These are phyloP conservation scores for Amaranthus cruentus DNA, from an alignment of 148 eudicot genomes.

Conservation along the genomic window DNA sequence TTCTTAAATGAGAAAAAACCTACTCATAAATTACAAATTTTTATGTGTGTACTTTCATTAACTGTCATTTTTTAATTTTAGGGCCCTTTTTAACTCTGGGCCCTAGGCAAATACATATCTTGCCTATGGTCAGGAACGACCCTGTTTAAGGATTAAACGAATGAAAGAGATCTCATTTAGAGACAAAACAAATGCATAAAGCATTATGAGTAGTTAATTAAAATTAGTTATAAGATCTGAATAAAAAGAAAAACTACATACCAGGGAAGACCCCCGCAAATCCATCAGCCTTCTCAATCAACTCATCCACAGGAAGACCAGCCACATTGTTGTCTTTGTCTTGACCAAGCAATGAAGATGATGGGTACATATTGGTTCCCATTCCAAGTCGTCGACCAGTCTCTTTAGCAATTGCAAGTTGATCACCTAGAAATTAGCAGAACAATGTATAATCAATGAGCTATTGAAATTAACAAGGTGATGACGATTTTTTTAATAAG, in stretches of 20 bases:
- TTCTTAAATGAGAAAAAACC: too few species aligned
- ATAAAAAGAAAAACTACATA: slow-evolving; percentile 13
- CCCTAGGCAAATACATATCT: too few species aligned
- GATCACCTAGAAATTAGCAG: slow-evolving; percentile 37
- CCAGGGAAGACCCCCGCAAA: slow-evolving; percentile 67
- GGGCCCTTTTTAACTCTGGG: too few species aligned
- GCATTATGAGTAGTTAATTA: background rate
- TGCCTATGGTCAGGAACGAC: too few species aligned
- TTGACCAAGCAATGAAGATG: slow-evolving; percentile 51
- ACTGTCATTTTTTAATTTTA: too few species aligned
- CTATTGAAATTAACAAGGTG: background rate
- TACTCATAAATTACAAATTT: too few species aligned
- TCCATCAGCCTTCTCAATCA: slow-evolving; percentile 59
- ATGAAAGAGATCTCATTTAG: background rate
- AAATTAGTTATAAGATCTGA: background rate
- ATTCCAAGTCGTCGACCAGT: slow-evolving; percentile 57
- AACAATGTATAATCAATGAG: background rate
- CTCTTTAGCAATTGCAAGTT: slow-evolving; percentile 57
- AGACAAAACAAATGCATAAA: background rate
- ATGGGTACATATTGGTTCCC: slow-evolving; percentile 62
- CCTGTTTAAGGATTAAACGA: too few species aligned
- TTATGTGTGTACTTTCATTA: too few species aligned
- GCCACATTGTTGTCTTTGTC: slow-evolving; percentile 37
- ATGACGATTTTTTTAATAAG: too few species aligned
- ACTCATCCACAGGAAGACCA: slow-evolving; percentile 50